Evolutionary conservation across 345 rosid genomes (phyloP).

Genomic region (Ceriops decandra): DNA sequence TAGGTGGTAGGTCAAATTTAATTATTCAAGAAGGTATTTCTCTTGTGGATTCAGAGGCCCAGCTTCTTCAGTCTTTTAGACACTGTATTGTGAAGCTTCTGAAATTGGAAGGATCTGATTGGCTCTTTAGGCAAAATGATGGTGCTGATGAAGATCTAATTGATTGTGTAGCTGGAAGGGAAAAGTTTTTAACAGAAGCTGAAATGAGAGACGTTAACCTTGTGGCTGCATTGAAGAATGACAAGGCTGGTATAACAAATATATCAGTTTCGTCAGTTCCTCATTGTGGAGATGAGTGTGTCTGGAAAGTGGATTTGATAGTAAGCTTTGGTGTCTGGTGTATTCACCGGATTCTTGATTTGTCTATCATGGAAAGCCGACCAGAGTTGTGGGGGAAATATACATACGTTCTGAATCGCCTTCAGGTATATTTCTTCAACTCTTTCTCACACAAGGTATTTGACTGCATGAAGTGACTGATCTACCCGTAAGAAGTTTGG

Average conservation of each 20-base stretch:
- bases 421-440: constrained; percentile 58
- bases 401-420: constrained; percentile 89
- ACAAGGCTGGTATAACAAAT: constrained; percentile 23
- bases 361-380: constrained; percentile 94
- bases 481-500: not conserved
- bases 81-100: constrained; percentile 68
- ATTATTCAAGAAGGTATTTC: constrained; percentile 40
- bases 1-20: constrained; percentile 42
- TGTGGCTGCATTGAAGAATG: constrained; percentile 32
- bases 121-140: constrained; percentile 81
- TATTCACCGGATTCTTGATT: constrained; percentile 78
- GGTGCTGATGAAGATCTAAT: constrained; percentile 92
- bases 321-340: constrained; percentile 99
- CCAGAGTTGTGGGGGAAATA: constrained; percentile 99
- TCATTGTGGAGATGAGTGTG: constrained; percentile 88
- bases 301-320: constrained; percentile 75
- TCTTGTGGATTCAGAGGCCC: constrained; percentile 58
- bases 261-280: constrained; percentile 64
- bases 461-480: not conserved
- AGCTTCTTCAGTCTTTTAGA: constrained; percentile 81
- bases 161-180: constrained; percentile 87
- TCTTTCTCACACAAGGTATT: not conserved
- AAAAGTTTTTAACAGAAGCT: constrained; percentile 63
- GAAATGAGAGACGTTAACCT: constrained; percentile 61
- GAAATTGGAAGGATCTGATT: constrained; percentile 89